Percentiles rank a stretch among this genome's conserved stretches.
These are phyloP conservation scores for Rhodotorula sp. DNA, from an alignment of 1,284 basidiomycete species.

Conservation along the genomic window DNA sequence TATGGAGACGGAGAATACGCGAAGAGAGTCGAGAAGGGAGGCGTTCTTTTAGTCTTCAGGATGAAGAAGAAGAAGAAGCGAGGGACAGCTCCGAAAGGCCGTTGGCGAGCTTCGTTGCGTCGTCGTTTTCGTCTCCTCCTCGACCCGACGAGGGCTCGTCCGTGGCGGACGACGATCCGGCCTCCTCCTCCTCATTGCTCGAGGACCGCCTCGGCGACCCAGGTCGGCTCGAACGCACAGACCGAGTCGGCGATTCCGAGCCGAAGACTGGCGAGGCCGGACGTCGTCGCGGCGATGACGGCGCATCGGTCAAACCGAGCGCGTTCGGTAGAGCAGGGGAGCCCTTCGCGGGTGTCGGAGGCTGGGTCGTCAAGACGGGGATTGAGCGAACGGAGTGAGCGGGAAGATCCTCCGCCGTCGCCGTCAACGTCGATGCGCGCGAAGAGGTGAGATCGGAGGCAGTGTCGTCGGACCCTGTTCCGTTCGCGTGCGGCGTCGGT, in stretches of 20 bases:
- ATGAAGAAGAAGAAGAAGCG: not conserved
- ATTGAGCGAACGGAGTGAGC: not conserved
- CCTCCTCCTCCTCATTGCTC: not conserved
- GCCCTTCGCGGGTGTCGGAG: conserved; percentile 31
- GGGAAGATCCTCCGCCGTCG: conserved; percentile 4
- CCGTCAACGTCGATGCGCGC: too few relatives aligned
- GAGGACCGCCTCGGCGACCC: not conserved
- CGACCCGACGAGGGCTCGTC: not conserved
- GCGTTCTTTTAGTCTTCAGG: not conserved
- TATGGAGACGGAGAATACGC: not conserved
- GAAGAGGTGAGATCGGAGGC: too few relatives aligned
- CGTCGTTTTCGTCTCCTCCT: not conserved
- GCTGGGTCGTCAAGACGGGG: conserved; percentile 26
- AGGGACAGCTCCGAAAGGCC: not conserved
- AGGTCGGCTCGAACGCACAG: not conserved
- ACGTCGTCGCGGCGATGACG: too few relatives aligned
- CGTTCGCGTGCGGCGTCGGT: not conserved
- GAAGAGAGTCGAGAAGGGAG: not conserved
- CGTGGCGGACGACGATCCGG: not conserved
- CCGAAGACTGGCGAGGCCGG: not conserved
- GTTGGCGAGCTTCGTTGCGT: not conserved
- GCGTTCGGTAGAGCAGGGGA: not conserved
- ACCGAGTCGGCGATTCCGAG: not conserved
- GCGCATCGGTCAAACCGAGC: not conserved
- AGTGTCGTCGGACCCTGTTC: too few relatives aligned